A percentile compares a stretch with the other conserved stretches of the same genome.
Evolutionary conservation across 75 land plant genomes (phyloP).

Genomic region (Pseudotsuga menziesii): DNA sequence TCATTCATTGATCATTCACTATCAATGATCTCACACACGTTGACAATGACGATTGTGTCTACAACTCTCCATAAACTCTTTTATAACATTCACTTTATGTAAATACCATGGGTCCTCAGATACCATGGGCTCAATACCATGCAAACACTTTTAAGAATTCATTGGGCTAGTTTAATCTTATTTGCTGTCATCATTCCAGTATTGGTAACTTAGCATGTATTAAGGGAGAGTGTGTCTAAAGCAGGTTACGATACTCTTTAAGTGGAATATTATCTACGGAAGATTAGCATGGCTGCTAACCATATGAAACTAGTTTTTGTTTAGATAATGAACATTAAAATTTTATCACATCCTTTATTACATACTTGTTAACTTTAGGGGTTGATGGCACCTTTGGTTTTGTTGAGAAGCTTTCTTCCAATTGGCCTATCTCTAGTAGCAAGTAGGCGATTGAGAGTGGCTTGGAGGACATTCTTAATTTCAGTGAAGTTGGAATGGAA

Average conservation of each 20-base stretch:
- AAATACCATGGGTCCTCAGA: too few relatives aligned
- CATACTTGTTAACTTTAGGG: conserved; percentile 12
- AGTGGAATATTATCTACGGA: neutral
- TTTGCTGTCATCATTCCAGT: neutral
- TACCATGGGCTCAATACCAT: too few relatives aligned
- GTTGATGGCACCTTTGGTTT: conserved; percentile 22
- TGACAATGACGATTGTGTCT: too few relatives aligned
- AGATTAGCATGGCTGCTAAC: neutral
- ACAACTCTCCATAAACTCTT: too few relatives aligned
- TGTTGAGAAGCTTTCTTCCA: conserved; percentile 19
- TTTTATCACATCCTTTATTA: neutral
- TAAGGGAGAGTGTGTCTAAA: neutral
- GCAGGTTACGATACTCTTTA: neutral
- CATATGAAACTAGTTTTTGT: neutral
- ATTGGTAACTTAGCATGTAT: neutral
- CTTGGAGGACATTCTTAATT: neutral
- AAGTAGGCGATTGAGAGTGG: conserved; percentile 15
- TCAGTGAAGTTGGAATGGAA: neutral
- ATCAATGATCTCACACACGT: too few relatives aligned
- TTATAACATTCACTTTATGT: too few relatives aligned
- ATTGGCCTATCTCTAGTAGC: conserved; percentile 16
- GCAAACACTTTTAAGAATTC: neutral
- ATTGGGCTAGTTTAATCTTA: neutral
- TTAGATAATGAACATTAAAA: neutral
- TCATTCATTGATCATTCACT: too few relatives aligned